These are phyloP conservation scores for Trametes cubensis DNA, from an alignment of 768 basidiomycete species.

Conservation along the genomic window DNA sequence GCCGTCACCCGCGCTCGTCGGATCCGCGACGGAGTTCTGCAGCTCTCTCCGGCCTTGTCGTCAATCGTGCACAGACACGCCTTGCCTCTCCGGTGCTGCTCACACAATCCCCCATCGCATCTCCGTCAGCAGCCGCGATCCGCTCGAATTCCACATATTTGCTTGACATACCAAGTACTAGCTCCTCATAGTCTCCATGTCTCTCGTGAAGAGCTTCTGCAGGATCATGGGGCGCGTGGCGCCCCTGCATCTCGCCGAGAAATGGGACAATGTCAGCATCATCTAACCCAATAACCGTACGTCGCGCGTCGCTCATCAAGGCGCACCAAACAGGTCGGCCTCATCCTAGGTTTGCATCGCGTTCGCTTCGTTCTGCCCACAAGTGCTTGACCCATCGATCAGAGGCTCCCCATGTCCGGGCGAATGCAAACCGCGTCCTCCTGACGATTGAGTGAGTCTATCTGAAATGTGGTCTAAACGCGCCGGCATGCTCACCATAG, in stretches of 20 bases:
- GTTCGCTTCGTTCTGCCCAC: slow-evolving; percentile 19
- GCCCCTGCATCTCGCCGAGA: slow-evolving; percentile 81
- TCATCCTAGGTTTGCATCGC: slow-evolving; percentile 34
- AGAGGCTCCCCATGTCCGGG: slow-evolving; percentile 41
- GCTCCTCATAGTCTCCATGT: slow-evolving; percentile 19
- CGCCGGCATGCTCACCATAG: neutral
- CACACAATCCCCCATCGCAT: neutral
- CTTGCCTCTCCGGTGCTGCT: too few relatives aligned
- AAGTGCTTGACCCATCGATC: slow-evolving; percentile 9
- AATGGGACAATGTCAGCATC: slow-evolving; percentile 89
- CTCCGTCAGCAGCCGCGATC: neutral
- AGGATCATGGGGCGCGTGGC: slow-evolving; percentile 83
- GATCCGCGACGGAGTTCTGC: neutral
- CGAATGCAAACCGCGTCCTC: slow-evolving; percentile 38
- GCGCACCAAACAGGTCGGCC: slow-evolving; percentile 30
- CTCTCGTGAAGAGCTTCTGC: slow-evolving; percentile 55
- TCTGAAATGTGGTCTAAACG: neutral
- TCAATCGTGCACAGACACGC: neutral
- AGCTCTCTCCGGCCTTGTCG: neutral
- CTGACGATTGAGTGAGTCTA: slow-evolving; percentile 47
- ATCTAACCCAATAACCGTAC: neutral
- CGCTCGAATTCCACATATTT: neutral
- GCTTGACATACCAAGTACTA: neutral
- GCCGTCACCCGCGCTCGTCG: neutral
- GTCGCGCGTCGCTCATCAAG: slow-evolving; percentile 9